Evolutionary conservation across 1,284 basidiomycete species (phyloP).

Genomic region (Calocybe gambosa): DNA sequence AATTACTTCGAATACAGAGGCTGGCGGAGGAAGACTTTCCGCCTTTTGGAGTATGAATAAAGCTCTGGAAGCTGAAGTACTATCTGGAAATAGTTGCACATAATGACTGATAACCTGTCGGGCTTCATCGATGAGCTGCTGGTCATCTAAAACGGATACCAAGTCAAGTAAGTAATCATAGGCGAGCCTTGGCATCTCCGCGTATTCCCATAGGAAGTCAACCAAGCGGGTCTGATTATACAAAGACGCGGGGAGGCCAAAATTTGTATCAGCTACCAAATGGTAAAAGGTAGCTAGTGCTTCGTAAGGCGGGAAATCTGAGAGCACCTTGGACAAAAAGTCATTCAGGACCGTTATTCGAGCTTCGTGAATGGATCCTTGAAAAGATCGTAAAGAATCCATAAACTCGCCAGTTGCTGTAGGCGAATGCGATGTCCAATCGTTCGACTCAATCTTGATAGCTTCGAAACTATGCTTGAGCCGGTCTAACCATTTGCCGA

Average conservation of each 20-base stretch:
- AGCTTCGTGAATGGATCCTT: constrained; percentile 9
- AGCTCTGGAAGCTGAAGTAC: constrained; percentile 5
- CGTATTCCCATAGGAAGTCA: constrained; percentile 2
- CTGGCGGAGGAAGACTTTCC: neutral
- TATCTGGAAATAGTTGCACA: constrained; percentile 4
- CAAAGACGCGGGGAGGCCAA: constrained; percentile 2
- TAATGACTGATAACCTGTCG: constrained; percentile 2
- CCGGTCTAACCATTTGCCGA: constrained; percentile 6
- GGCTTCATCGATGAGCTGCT: constrained; percentile 3
- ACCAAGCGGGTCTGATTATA: constrained; percentile 7
- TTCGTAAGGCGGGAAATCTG: constrained; percentile 9
- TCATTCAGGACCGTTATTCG: constrained; percentile 2
- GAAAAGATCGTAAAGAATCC: constrained; percentile 9
- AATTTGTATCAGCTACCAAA: constrained; percentile 1
- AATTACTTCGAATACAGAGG: neutral
- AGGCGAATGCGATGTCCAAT: neutral
- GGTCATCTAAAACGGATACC: neutral
- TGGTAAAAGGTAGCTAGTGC: constrained; percentile 4
- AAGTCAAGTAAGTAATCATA: constrained; percentile 6
- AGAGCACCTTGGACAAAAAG: constrained; percentile 1
- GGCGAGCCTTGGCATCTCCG: constrained; percentile 5
- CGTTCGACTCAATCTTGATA: constrained; percentile 1
- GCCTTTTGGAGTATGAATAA: neutral
- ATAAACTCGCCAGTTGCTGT: constrained; percentile 5
- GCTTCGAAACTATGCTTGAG: constrained; percentile 2